These are phyloP conservation scores for Debaryomyces sp. DNA, from an alignment of 1,139 yeast genomes.

Conservation along the genomic window DNA sequence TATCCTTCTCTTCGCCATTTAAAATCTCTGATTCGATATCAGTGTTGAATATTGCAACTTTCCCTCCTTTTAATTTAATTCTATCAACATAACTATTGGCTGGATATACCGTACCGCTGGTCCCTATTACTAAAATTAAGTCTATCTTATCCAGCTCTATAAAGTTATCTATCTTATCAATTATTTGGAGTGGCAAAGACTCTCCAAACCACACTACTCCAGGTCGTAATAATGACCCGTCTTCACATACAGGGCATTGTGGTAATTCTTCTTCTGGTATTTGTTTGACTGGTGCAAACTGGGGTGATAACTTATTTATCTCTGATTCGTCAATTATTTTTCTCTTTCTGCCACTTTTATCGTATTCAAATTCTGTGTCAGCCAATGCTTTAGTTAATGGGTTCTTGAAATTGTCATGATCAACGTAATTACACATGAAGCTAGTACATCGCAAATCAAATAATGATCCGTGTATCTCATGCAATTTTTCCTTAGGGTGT, in stretches of 20 bases:
- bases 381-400: conserved; percentile 66
- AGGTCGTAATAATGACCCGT: conserved; percentile 60
- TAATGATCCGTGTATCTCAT: conserved; percentile 79
- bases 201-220: conserved; percentile 97
- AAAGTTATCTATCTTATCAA: conserved; percentile 72
- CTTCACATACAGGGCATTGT: conserved; percentile 69
- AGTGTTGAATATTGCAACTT: conserved; percentile 81
- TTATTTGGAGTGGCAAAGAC: conserved; percentile 62
- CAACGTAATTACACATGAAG: conserved; percentile 67
- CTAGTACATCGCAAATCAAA: conserved; percentile 75
- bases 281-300: conserved; percentile 48
- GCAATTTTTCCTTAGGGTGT: conserved; percentile 51
- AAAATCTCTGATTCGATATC: conserved; percentile 53
- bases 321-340: conserved; percentile 12
- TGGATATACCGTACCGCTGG: conserved; percentile 86
- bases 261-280: conserved; percentile 63
- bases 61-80: conserved; percentile 71
- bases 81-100: conserved; percentile 89
- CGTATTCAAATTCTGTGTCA: conserved; percentile 38
- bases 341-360: conserved; percentile 18
- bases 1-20: conserved; percentile 41
- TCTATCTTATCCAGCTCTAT: conserved; percentile 63
- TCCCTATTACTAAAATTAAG: conserved; percentile 78
- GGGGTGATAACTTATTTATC: conserved; percentile 36
- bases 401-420: conserved; percentile 51